These are phyloP conservation scores for Panellus pusillus DNA, from an alignment of 768 basidiomycete genomes.

Conservation along the genomic window DNA sequence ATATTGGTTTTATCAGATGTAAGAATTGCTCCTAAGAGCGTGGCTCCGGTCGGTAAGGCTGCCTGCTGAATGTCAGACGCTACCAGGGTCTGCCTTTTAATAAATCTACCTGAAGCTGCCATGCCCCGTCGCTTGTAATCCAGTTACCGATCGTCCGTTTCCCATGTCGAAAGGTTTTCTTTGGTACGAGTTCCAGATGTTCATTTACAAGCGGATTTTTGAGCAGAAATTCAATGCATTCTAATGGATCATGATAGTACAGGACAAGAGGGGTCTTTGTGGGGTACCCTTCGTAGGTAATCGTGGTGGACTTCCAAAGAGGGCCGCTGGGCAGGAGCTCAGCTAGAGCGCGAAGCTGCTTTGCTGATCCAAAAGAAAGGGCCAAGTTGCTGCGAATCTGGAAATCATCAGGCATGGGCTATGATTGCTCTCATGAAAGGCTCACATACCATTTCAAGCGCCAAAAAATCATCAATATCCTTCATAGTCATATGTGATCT, in stretches of 20 bases:
- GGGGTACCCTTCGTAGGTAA: constrained; percentile 5
- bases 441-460: constrained; percentile 26
- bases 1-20: constrained; percentile 27
- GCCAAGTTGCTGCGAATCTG: neutral
- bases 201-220: constrained; percentile 24
- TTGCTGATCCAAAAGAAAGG: constrained; percentile 18
- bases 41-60: neutral
- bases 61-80: neutral
- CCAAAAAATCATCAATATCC: constrained; percentile 28
- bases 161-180: constrained; percentile 16
- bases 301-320: constrained; percentile 20
- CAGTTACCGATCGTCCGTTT: constrained; percentile 24
- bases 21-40: constrained; percentile 12
- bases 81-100: no score
- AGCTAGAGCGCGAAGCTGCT: constrained; percentile 20
- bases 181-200: constrained; percentile 23
- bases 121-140: constrained; percentile 25
- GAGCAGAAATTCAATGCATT: constrained; percentile 28
- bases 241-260: constrained; percentile 27
- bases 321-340: constrained; percentile 23
- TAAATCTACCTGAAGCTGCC: constrained; percentile 30
- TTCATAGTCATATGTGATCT: constrained; percentile 30
- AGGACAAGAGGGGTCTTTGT: constrained; percentile 21
- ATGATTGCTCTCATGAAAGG: neutral
- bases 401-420: neutral